Conservation (phyloP, 73 alveolate genomes). For the Durusdinium trenchii region DNA sequence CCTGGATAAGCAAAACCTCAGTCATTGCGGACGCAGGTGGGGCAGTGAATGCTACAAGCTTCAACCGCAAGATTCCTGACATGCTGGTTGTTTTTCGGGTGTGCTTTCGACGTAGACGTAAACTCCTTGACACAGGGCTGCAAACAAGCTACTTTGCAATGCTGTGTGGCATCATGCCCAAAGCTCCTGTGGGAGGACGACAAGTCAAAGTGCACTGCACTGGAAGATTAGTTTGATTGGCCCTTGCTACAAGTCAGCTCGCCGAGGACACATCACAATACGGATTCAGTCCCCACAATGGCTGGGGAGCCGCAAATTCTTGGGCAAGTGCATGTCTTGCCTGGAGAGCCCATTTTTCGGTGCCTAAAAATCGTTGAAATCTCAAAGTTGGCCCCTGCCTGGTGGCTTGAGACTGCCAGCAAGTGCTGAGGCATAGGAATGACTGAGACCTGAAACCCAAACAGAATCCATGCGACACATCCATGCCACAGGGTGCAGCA, state of each 20-base stretch:
- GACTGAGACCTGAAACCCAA: conserved; percentile 43
- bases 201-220: neutral
- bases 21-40: neutral
- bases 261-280: too few relatives aligned
- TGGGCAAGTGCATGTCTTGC: conserved; percentile 55
- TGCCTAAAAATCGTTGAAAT: neutral
- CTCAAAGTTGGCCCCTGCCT: neutral
- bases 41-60: too few relatives aligned
- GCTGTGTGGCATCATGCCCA: conserved; percentile 71
- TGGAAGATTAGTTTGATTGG: too few relatives aligned
- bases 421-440: conserved; percentile 69
- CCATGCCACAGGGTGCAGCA: neutral
- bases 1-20: conserved; percentile 85
- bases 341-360: neutral
- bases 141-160: conserved; percentile 50
- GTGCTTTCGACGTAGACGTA: neutral
- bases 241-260: too few relatives aligned
- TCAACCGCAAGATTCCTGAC: too few relatives aligned
- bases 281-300: neutral
- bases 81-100: too few relatives aligned
- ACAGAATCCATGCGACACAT: too few relatives aligned
- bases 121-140: neutral
- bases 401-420: conserved; percentile 79
- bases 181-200: conserved; percentile 44
- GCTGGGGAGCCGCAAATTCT: conserved; percentile 43